Base-by-base conservation (phyloP, 108 stramenopile species). In the Cyclotella atomus region DNA sequence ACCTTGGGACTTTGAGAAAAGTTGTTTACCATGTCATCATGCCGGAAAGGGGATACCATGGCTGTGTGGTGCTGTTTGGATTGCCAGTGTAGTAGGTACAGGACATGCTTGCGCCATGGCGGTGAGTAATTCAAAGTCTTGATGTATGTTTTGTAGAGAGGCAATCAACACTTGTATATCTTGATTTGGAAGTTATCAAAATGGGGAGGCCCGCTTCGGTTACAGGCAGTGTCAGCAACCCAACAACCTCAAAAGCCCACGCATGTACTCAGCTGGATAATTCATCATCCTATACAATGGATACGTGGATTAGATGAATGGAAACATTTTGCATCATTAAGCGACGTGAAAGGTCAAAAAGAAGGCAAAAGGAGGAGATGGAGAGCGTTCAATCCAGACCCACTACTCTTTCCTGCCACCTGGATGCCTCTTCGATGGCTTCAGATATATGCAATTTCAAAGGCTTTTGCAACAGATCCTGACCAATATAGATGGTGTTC, bases 31-130 rank as follows among this genome's bases (percentile, higher is more conserved):
- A 36, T 80, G 79, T 46, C 62, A 64, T 56, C 36, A 45, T 29
- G 56, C 44, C 14, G 71, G 53, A 3, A 57, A 66, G 53, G 73
- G 75, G 16, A 30, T 85, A 79, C 71, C 83, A 24, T 85, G 59
- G 73, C 64, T 85, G 69, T 92, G 81, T 79, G 87, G 80, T 14
- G 29, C 88, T 59, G 34, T 88, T 57, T 92, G 91, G 91, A 79
- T 88, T 53, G 70, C 71, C 27, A 53, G 82, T 1, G 85, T 89
- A 7, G 76, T 86, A 3, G 85, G 82, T 29, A 60, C 74, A 23
- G 87, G 87, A n/a, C 83, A 85, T 61, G 80, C 77, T 12, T 81
- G 56, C 73, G 82, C 82, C 15, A 57, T 68, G 27, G 79, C 70
- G 20, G 75, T 84, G 20, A 83, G 76, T 49, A 10, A 4, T 19